These are phyloP conservation scores for Eimeria praecox DNA, from an alignment of 169 alveolate genomes.

Conservation along the genomic window DNA sequence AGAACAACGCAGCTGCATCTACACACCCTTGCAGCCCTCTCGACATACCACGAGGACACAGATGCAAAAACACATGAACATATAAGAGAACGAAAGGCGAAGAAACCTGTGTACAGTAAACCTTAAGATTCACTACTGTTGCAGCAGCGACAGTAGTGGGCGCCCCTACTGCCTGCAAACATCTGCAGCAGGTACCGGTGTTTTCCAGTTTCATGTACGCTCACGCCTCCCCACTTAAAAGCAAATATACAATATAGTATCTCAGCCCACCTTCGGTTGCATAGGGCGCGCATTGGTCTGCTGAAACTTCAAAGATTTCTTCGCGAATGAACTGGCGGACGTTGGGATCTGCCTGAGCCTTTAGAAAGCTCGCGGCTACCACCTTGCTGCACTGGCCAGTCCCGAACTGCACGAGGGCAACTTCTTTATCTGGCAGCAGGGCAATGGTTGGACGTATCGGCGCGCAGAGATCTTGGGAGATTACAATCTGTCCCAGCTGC, in stretches of 20 bases:
- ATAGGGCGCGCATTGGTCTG: slow-evolving; percentile 11
- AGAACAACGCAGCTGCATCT: no score
- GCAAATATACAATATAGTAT: background rate
- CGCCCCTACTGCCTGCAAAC: background rate
- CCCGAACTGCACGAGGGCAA: background rate
- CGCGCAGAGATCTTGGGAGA: background rate
- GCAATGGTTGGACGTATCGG: background rate
- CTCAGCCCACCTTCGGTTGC: background rate
- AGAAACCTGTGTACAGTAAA: no score
- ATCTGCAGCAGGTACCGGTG: background rate
- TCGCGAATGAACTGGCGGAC: background rate
- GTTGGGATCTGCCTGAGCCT: background rate
- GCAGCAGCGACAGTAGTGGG: no score
- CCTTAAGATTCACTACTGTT: no score
- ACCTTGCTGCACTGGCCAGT: slow-evolving; percentile 4
- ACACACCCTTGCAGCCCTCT: no score
- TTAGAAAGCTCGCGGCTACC: background rate
- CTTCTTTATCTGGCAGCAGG: background rate
- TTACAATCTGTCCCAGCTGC: background rate
- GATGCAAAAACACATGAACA: no score
- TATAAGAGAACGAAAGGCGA: no score
- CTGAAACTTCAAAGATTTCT: background rate
- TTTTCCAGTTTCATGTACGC: no score
- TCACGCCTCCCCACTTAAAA: no score
- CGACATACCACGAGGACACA: no score